A percentile compares a stretch with the other conserved stretches of the same genome.
phyloP scores from a whole-genome alignment of 768 basidiomycete genomes.

The Inosperma sp. region DNA sequence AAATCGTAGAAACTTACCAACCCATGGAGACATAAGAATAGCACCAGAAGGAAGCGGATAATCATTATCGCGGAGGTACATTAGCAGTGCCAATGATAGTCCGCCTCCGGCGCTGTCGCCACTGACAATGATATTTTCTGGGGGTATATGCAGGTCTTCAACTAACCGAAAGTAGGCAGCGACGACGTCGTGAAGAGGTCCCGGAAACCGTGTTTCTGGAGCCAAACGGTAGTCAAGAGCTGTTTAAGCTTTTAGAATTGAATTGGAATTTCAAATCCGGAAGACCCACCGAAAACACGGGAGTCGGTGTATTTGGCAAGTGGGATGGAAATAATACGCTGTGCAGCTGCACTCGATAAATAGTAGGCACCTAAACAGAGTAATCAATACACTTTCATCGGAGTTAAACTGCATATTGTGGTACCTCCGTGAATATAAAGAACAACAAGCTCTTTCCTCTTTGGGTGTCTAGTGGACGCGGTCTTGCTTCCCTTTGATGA shows the following conservation, averaged over 20 bases:
- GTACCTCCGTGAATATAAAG: slow-evolving; percentile 90
- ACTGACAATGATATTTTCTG: slow-evolving; percentile 82
- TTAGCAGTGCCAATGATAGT: slow-evolving; percentile 73
- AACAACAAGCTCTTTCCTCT: slow-evolving; percentile 73
- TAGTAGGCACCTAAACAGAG: slow-evolving; percentile 79
- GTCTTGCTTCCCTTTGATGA: too few relatives aligned
- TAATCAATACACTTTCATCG: slow-evolving; percentile 7
- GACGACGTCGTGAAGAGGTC: slow-evolving; percentile 82
- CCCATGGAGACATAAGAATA: slow-evolving; percentile 93
- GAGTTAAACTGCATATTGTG: slow-evolving; percentile 18
- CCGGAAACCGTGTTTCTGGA: slow-evolving; percentile 92
- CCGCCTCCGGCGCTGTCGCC: slow-evolving; percentile 97
- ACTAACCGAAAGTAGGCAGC: slow-evolving; percentile 81
- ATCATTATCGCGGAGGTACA: slow-evolving; percentile 92
- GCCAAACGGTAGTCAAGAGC: slow-evolving; percentile 95
- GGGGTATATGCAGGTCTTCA: slow-evolving; percentile 84
- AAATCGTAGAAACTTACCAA: slow-evolving; percentile 55
- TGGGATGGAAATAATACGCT: slow-evolving; percentile 86
- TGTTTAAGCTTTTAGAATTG: slow-evolving; percentile 27
- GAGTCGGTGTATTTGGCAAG: slow-evolving; percentile 85
- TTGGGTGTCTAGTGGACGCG: too few relatives aligned
- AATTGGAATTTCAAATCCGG: neutral
- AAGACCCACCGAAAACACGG: slow-evolving; percentile 64
- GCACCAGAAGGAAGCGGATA: slow-evolving; percentile 82
- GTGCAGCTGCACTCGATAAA: slow-evolving; percentile 84